Evolutionary conservation across 306 rosid species (phyloP).

Genomic region (Dicorynia guianensis): DNA sequence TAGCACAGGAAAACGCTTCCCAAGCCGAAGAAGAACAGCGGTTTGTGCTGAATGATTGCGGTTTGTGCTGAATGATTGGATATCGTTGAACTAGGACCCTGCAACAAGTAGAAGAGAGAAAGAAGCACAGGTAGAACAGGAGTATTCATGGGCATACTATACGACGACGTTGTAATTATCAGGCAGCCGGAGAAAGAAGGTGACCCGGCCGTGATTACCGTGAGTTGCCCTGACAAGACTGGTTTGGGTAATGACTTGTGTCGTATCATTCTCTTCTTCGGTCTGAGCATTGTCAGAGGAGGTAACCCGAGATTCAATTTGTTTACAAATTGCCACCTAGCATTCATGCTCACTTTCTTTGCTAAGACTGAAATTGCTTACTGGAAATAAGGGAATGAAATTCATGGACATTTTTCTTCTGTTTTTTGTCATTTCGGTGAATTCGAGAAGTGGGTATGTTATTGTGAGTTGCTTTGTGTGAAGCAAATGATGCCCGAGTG

Average conservation of each 20-base stretch:
- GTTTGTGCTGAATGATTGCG: too few relatives aligned
- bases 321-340: not conserved
- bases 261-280: constrained; percentile 92
- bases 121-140: constrained; percentile 21
- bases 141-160: constrained; percentile 70
- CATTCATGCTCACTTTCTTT: not conserved
- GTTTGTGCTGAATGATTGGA: not conserved
- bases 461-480: constrained; percentile 15
- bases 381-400: not conserved
- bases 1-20: constrained; percentile 9
- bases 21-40: constrained; percentile 20
- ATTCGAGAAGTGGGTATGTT: constrained; percentile 32
- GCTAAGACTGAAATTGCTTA: not conserved
- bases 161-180: constrained; percentile 83
- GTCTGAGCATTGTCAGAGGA: constrained; percentile 91
- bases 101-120: not conserved
- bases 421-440: constrained; percentile 6
- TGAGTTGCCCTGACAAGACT: constrained; percentile 94
- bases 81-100: not conserved
- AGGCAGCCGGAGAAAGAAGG: constrained; percentile 66
- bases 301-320: constrained; percentile 48
- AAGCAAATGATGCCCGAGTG: not conserved
- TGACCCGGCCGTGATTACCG: constrained; percentile 77
- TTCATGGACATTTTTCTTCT: not conserved
- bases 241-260: constrained; percentile 97